Evolutionary conservation across 1,139 yeast species (phyloP), one percentile per base, ranked within the genome.

Genomic region (Nakaseomyces glabratus): DNA sequence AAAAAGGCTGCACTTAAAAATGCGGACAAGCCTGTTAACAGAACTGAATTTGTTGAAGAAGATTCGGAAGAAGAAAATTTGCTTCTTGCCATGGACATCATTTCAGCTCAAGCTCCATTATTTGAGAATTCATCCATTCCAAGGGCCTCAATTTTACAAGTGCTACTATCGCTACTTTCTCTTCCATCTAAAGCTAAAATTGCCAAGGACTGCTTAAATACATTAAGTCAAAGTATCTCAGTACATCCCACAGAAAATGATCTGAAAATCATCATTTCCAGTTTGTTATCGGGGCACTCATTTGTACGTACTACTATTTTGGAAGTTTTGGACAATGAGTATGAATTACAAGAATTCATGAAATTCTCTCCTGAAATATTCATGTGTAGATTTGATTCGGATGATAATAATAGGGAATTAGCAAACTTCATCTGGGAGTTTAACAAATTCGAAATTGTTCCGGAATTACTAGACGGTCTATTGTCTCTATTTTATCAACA

Each of bases 351-450:
- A n/a, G 68, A 73, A 0, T 67, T 63, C 29, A 48, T 73, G 52
- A 60, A 63, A 6, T 73, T 71, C 39, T 67, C 79, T 18, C 73
- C 68, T 38, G 93, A 88, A 55, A 60, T 90, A 20, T 88, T 82
- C 76, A 77, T 93, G 39, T 71, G 82, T 13, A 69, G 73, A 39
- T 86, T 80, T 53, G 95, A 86, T 52, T 76, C 74, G 32, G 86
- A 80, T 37, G 68, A 66, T 11, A 62, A 67, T 16, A 75, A 76
- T 40, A 69, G 76, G 11, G 79, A 74, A 28, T 51, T 80, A 20
- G 95, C 97, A 0, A 61, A 62, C 18, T 79, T 90, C 2, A 81
- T 93, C 39, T 93, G 96, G 96, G 69, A 71, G 20, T 95, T 86
- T 46, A 84, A 76, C 51, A 66, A 65, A 1, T 71, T 84, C 43